Evolutionary conservation across 176 grass and related monocot genomes (phyloP).

Genomic region (Eleusine indica): DNA sequence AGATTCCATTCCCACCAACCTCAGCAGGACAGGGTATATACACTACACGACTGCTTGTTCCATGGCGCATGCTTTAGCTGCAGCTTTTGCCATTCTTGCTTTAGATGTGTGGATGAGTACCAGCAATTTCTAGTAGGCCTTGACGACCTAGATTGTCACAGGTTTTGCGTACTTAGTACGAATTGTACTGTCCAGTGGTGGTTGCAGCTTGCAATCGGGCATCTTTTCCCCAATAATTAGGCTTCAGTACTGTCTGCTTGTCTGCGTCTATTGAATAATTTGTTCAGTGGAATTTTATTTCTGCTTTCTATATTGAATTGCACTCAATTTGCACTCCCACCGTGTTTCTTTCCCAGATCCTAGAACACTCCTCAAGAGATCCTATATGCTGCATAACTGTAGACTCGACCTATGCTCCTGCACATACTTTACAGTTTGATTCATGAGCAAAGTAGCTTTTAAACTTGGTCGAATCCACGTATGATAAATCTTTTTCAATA

Average conservation of each 20-base stretch:
- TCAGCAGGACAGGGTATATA: slow-evolving; percentile 61
- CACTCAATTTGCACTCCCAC: not conserved
- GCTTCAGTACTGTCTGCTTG: slow-evolving; percentile 32
- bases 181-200: slow-evolving; percentile 45
- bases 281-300: not conserved
- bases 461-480: not conserved
- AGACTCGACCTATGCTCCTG: not conserved
- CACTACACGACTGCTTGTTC: slow-evolving; percentile 44
- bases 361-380: not conserved
- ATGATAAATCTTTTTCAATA: not conserved
- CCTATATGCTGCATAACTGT: not conserved
- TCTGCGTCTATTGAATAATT: slow-evolving; percentile 11
- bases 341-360: not conserved
- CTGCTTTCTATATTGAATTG: slow-evolving; percentile 16
- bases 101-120: slow-evolving; percentile 50
- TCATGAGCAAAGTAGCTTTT: slow-evolving; percentile 9
- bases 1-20: slow-evolving; percentile 61
- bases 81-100: slow-evolving; percentile 47
- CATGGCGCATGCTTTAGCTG: slow-evolving; percentile 24
- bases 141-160: slow-evolving; percentile 38
- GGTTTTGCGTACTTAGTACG: slow-evolving; percentile 47
- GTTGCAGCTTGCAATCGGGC: slow-evolving; percentile 39
- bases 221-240: slow-evolving; percentile 44
- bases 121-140: slow-evolving; percentile 17
- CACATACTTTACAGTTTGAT: slow-evolving; percentile 21